A percentile compares a stretch with the other conserved stretches of the same genome.
These are phyloP conservation scores for Ramalina intermedia DNA, from an alignment of 495 filamentous ascomycete species.

Conservation along the genomic window DNA sequence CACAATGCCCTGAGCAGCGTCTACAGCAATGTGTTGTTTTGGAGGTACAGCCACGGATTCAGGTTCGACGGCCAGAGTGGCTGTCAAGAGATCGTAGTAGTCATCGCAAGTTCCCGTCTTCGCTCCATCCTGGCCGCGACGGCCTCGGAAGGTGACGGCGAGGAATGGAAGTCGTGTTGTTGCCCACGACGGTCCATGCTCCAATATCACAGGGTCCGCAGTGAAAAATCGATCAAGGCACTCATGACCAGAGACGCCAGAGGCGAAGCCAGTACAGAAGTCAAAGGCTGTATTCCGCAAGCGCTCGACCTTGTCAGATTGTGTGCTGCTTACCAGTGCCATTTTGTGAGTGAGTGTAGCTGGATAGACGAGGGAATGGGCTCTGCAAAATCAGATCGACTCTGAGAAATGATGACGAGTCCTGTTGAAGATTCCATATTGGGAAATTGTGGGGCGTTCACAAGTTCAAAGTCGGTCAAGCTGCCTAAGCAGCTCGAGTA, in stretches of 20 bases:
- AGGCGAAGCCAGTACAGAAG: slow-evolving; percentile 20
- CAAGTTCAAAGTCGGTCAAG: too few species aligned
- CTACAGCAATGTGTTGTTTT: slow-evolving; percentile 19
- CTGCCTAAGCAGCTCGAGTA: too few species aligned
- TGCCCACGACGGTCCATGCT: slow-evolving; percentile 26
- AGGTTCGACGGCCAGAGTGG: slow-evolving; percentile 21
- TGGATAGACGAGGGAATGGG: too few species aligned
- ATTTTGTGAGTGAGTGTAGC: too few species aligned
- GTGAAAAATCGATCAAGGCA: slow-evolving; percentile 17
- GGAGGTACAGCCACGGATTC: slow-evolving; percentile 17
- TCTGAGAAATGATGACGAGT: too few species aligned
- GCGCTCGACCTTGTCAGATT: neutral
- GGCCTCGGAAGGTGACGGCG: slow-evolving; percentile 20
- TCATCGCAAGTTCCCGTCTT: slow-evolving; percentile 16
- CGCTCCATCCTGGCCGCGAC: slow-evolving; percentile 1
- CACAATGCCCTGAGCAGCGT: slow-evolving; percentile 15
- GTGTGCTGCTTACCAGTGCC: too few species aligned
- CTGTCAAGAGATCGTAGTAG: slow-evolving; percentile 20
- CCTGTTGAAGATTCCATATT: too few species aligned
- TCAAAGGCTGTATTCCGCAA: slow-evolving; percentile 9
- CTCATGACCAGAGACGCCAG: slow-evolving; percentile 10
- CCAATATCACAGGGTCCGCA: slow-evolving; percentile 18
- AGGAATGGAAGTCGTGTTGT: slow-evolving; percentile 21
- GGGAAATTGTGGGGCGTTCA: too few species aligned
- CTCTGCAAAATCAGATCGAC: too few species aligned